Conservation (phyloP, 2,329 filamentous ascomycete genomes). For the Lachnum nothofagi region DNA sequence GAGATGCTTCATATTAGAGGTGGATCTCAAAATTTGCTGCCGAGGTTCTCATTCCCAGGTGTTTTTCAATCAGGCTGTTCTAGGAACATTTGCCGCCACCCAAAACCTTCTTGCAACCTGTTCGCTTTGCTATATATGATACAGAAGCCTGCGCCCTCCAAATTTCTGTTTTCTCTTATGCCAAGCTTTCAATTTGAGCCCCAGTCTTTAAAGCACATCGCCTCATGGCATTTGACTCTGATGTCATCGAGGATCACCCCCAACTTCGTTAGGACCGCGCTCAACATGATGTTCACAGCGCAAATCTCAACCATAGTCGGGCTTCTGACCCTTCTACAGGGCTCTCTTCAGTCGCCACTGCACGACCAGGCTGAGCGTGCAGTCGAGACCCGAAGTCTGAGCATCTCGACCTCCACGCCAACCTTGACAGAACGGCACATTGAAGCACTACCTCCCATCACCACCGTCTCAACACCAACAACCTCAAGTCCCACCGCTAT, state of each 20-base stretch:
- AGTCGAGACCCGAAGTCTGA: neutral
- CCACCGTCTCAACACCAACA: slow-evolving; percentile 1
- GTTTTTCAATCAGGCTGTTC: slow-evolving; percentile 5
- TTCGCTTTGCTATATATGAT: neutral
- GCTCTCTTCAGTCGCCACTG: neutral
- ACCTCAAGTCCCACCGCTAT: neutral
- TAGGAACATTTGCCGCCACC: slow-evolving; percentile 4
- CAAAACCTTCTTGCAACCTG: neutral
- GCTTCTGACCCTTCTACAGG: slow-evolving; percentile 1
- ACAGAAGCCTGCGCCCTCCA: neutral
- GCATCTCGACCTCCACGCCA: neutral
- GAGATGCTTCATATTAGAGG: neutral
- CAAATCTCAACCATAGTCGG: neutral
- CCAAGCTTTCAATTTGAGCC: neutral
- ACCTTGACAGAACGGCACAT: neutral
- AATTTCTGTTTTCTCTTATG: too few relatives aligned
- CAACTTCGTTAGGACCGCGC: neutral
- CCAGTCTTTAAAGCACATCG: neutral
- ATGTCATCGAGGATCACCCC: neutral
- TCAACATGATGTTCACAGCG: neutral
- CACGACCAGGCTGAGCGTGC: neutral
- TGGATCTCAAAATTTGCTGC: neutral
- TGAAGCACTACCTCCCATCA: neutral
- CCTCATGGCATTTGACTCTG: neutral
- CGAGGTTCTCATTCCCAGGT: neutral